Conservation (phyloP, 108 stramenopile genomes). For the Chaetoceros tenuissimus region DNA sequence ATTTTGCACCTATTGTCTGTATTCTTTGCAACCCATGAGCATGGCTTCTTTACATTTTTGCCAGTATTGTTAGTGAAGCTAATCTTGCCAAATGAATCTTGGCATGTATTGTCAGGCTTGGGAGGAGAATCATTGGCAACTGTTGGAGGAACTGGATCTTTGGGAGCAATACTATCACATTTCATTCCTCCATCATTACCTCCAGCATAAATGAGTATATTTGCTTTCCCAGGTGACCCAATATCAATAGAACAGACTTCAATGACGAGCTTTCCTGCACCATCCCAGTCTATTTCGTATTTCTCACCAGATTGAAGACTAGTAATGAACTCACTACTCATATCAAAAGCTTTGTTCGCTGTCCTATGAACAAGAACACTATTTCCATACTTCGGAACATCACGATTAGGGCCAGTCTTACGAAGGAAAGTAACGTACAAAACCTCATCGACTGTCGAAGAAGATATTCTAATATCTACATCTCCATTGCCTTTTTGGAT, state of each 20-base stretch:
- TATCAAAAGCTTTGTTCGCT: not conserved
- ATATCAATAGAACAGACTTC: not conserved
- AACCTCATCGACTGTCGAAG: not conserved
- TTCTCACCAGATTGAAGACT: not conserved
- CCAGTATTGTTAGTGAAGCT: too few species aligned
- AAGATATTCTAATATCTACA: not conserved
- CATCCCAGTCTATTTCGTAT: not conserved
- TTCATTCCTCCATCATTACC: too few species aligned
- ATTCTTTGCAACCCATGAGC: too few species aligned
- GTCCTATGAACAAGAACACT: not conserved
- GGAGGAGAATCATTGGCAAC: too few species aligned
- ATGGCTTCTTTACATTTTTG: too few species aligned
- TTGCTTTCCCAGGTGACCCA: not conserved
- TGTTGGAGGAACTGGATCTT: too few species aligned
- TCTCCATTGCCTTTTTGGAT: not conserved
- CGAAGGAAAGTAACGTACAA: not conserved
- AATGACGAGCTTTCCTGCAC: too few species aligned
- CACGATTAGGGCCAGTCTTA: not conserved
- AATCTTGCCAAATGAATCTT: too few species aligned
- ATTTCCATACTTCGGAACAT: not conserved
- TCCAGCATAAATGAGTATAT: not conserved
- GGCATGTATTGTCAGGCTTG: too few species aligned
- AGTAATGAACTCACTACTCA: not conserved
- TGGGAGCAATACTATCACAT: too few species aligned
- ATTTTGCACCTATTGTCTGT: too few species aligned